A percentile compares a stretch with the other conserved stretches of the same genome.
Conservation (phyloP, 1,284 basidiomycete genomes). For the Fomes fomentarius region DNA sequence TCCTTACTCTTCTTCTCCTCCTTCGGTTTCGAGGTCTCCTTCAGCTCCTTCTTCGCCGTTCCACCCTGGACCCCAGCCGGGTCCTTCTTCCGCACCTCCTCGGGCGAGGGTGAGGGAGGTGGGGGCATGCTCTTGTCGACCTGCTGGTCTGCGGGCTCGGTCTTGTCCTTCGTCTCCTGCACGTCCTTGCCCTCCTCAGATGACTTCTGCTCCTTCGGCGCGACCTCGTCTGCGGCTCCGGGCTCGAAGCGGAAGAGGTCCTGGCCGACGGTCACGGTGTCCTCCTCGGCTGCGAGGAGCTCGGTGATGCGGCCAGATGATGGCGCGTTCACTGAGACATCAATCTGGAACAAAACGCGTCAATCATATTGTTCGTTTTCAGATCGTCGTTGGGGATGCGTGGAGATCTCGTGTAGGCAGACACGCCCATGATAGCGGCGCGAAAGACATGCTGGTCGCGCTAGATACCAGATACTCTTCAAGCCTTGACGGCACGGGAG, state of each 20-base stretch:
- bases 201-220: constrained; percentile 30
- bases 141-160: constrained; percentile 56
- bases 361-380: background rate
- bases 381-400: too few species aligned
- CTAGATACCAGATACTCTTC: too few species aligned
- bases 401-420: too few species aligned
- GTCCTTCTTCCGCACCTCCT: constrained; percentile 40
- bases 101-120: constrained; percentile 36
- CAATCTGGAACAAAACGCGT: constrained; percentile 66
- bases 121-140: constrained; percentile 47
- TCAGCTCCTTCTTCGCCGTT: constrained; percentile 43
- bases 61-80: constrained; percentile 43
- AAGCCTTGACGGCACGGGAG: too few species aligned
- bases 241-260: constrained; percentile 93
- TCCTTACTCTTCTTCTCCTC: constrained; percentile 44
- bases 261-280: constrained; percentile 94
- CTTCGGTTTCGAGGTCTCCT: constrained; percentile 45
- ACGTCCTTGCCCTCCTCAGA: constrained; percentile 42
- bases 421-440: too few species aligned
- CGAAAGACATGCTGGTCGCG: too few species aligned
- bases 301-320: constrained; percentile 88
- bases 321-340: constrained; percentile 96
- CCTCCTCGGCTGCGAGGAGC: constrained; percentile 88
- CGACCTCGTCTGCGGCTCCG: constrained; percentile 63
- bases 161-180: constrained; percentile 44